Base-by-base conservation (phyloP, 2,329 filamentous ascomycete genomes). In the Cladophialophora psammophila region DNA sequence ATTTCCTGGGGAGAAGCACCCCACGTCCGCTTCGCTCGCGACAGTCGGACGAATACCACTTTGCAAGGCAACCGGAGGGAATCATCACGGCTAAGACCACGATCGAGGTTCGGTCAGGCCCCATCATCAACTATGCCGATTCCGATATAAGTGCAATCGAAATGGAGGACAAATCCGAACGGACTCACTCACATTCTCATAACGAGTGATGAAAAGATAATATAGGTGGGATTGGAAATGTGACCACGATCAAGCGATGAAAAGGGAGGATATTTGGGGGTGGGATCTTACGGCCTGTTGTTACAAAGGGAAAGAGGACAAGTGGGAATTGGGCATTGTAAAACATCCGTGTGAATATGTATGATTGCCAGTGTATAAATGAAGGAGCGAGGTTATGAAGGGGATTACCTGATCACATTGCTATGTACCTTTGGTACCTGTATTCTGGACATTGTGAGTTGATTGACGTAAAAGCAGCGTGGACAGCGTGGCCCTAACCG, bases 71-170 rank as follows among this genome's bases (percentile, higher is more conserved):
- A 12, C 56, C 68, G 4, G 63, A 68, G 58, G 69, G 69, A 4
- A 55, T 70, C 57, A 70, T 72, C 63, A 64, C 61, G n/a, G 57
- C 69, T 5, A 72, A 65, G 55, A 72, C 69, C 15, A 70, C 68
- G 26, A 56, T 72, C 32, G 68, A 72, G 52, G 58, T 72, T 15
- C 60, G 38, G 13, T 61, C 69, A 2, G 60, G 63, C 9, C 53
- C 61, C 6, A 64, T 65, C 7, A 26, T 50, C 52, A 50, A 59
- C 26, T 56, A 58, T 15, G 63, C 68, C n/a, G 59, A 58, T 15
- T 69, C 66, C 5, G 63, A 65, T 26, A 56, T 61, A 9, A 65
- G 63, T 31, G 58, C 26, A 8, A 56, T 54, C 55, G 65, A 67
- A 31, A 35, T 64, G 54, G 65, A 67, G 36, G 65, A 65, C 48